Evolutionary conservation across 257 asterid species (phyloP), one percentile per base, ranked within the genome.

Genomic region (Vinca minor): DNA sequence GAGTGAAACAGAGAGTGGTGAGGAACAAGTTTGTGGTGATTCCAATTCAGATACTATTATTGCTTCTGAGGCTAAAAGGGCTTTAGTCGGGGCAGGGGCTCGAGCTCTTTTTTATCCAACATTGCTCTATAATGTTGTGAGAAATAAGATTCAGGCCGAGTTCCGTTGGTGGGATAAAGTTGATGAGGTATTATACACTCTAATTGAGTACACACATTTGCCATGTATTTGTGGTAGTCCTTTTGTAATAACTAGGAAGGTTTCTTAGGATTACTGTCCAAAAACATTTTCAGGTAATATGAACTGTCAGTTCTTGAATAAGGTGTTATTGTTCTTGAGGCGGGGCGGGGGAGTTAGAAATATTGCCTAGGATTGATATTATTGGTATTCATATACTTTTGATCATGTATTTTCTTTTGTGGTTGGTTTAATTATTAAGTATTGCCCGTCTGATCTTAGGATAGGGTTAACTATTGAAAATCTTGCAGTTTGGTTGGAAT

Each of bases 151-250:
- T 66, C 88, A 91, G 71, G 13, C 96, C 4, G 98, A 88, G 81
- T 91, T 91, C 73, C 95, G 84, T 12, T 91, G 98, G 98, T 91
- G 96, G 98, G 98, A 91, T 78, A 78, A 87, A 75, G 92, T 91
- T 67, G 92, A 91, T 64, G 88, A 91, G 98, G 98, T 88, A 84
- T n/a, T n/a, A n/a, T 67, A 10, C 47, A 44, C 53, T 44, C 18
- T 39, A 13, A 58, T 44, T 54, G 38, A 65, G 4, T 59, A 25
- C n/a, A 36, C 11, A 12, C 32, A 67, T 32, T 41, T 53, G 31
- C 61, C 13, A n/a, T 38, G 7, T 14, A 6, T 7, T 39, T 17
- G 36, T 66, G 8, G 39, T 34, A n/a, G n/a, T n/a, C n/a, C n/a
- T n/a, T n/a, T n/a, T n/a, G n/a, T n/a, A n/a, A n/a, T n/a, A n/a